A percentile compares a stretch with the other conserved stretches of the same genome.
phyloP scores from a whole-genome alignment of 1,284 basidiomycete species.

The Farysia itapuensis region DNA sequence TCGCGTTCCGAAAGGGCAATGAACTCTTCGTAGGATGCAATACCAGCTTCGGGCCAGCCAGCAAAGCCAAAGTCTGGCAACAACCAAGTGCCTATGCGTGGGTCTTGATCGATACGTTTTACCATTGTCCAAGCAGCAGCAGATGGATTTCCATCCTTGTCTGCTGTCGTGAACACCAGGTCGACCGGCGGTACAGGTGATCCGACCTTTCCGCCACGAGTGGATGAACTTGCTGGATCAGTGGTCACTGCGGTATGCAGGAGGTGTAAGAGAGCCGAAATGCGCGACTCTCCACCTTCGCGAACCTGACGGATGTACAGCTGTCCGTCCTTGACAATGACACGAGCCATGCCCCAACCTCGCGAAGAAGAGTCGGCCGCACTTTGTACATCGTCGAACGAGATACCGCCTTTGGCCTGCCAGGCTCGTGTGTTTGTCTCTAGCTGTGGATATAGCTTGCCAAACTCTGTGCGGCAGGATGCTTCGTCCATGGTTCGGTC shows the following conservation, averaged over 20 bases:
- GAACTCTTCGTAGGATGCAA: conserved; percentile 38
- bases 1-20: conserved; percentile 11
- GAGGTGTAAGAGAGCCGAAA: conserved; percentile 30
- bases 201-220: background rate
- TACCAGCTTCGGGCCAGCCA: conserved; percentile 44
- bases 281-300: conserved; percentile 34
- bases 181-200: conserved; percentile 7
- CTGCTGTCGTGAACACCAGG: conserved; percentile 32
- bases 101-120: conserved; percentile 16
- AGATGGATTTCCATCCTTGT: conserved; percentile 25
- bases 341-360: conserved; percentile 30
- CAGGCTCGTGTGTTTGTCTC: conserved; percentile 22
- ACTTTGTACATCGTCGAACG: conserved; percentile 16
- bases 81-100: conserved; percentile 21
- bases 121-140: conserved; percentile 26
- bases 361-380: conserved; percentile 4
- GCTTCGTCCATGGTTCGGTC: conserved; percentile 25
- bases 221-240: conserved; percentile 5
- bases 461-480: conserved; percentile 34
- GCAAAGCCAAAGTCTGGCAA: conserved; percentile 47
- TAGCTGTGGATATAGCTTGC: conserved; percentile 40
- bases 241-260: conserved; percentile 22
- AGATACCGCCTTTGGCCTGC: conserved; percentile 32
- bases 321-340: conserved; percentile 36
- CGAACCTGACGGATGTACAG: conserved; percentile 30